Conservation (phyloP, 768 basidiomycete species). For the Pulveroboletus sp. region DNA sequence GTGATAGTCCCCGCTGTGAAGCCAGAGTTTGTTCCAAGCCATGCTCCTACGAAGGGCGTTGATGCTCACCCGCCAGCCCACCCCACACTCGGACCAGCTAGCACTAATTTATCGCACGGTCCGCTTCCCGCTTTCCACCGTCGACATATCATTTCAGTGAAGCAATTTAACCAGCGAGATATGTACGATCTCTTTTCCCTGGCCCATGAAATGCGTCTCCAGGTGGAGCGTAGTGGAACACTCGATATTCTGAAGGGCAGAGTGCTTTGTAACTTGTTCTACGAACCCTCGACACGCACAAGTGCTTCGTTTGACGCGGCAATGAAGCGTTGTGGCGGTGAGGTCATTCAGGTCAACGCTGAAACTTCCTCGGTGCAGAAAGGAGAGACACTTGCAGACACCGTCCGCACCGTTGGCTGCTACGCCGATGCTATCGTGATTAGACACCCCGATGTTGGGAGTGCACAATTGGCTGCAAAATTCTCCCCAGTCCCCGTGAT, state of each 20-base stretch:
- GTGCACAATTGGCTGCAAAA: constrained; percentile 93
- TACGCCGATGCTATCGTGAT: constrained; percentile 94
- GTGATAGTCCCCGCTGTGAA: constrained; percentile 16
- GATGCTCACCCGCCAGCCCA: constrained; percentile 20
- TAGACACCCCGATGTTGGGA: constrained; percentile 91
- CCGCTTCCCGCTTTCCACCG: constrained; percentile 88
- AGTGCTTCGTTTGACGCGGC: constrained; percentile 96
- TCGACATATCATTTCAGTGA: constrained; percentile 90
- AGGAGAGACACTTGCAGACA: constrained; percentile 91
- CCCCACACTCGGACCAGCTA: constrained; percentile 2
- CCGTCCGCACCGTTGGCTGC: constrained; percentile 89
- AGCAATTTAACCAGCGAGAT: constrained; percentile 86
- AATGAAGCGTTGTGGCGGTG: constrained; percentile 97
- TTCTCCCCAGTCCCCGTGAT: constrained; percentile 92
- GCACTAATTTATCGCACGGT: constrained; percentile 17
- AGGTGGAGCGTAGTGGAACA: constrained; percentile 86
- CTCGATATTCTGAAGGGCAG: constrained; percentile 89
- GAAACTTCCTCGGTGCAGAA: constrained; percentile 87
- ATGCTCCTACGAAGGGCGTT: constrained; percentile 31
- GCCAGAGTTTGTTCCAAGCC: constrained; percentile 27
- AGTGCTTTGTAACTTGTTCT: constrained; percentile 89
- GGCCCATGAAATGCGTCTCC: constrained; percentile 94
- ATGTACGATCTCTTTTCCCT: constrained; percentile 91
- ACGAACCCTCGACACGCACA: constrained; percentile 95
- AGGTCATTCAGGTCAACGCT: constrained; percentile 80